These are phyloP conservation scores for Myxozyma mucilagina DNA, from an alignment of 805 yeast genomes.

Conservation along the genomic window DNA sequence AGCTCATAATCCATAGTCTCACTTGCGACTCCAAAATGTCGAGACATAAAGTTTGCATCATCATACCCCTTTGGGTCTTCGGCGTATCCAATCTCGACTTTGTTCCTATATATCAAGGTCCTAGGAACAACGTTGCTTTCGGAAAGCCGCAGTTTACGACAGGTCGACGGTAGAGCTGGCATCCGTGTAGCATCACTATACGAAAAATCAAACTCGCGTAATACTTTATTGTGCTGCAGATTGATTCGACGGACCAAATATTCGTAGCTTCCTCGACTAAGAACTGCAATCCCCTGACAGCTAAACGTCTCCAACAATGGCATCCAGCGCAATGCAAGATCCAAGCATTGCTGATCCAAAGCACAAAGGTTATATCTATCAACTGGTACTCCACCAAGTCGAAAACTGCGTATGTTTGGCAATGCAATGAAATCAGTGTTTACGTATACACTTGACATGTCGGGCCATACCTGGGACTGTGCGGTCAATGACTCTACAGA, in stretches of 20 bases:
- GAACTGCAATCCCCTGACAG: conserved; percentile 17
- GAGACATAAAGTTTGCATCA: conserved; percentile 1
- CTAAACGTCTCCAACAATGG: conserved; percentile 15
- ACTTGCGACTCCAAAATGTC: background rate
- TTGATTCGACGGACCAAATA: conserved; percentile 17
- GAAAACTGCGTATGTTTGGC: conserved; percentile 10
- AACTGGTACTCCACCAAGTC: conserved; percentile 11
- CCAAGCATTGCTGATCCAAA: conserved; percentile 28
- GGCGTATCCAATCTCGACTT: conserved; percentile 8
- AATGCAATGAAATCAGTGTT: conserved; percentile 8
- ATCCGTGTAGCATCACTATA: conserved; percentile 12
- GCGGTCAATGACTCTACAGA: background rate
- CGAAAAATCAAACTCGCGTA: conserved; percentile 11
- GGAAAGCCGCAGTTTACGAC: conserved; percentile 3
- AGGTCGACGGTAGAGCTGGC: conserved; percentile 14
- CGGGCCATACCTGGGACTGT: conserved; percentile 21
- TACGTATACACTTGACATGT: conserved; percentile 12
- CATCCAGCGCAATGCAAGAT: conserved; percentile 21
- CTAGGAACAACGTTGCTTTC: conserved; percentile 13
- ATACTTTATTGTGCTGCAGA: conserved; percentile 3
- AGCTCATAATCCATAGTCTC: conserved; percentile 1
- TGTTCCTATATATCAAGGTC: background rate
- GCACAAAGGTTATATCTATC: background rate
- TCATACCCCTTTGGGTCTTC: conserved; percentile 7
- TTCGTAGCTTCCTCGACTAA: conserved; percentile 23